These are phyloP conservation scores for Russula olivacea DNA, from an alignment of 768 basidiomycete species.

Conservation along the genomic window DNA sequence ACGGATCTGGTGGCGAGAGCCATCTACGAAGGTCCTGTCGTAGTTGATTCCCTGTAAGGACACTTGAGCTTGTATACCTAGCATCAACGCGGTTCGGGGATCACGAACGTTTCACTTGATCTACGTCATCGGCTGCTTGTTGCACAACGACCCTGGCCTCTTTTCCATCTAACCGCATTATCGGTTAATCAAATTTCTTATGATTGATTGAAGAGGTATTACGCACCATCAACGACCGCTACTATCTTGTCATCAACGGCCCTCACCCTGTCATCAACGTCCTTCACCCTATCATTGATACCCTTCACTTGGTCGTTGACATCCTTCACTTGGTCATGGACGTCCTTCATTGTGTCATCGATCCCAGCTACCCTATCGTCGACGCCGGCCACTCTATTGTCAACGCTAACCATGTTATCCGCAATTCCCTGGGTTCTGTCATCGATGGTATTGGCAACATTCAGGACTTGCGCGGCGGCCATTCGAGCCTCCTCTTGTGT, in stretches of 20 bases:
- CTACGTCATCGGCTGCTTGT: not conserved
- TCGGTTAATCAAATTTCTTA: not conserved
- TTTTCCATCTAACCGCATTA: not conserved
- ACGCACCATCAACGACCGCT: not conserved
- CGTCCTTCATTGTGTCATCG: not conserved
- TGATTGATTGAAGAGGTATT: not conserved
- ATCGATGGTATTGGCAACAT: not conserved
- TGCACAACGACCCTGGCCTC: not conserved
- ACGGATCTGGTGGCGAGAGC: conserved; percentile 11
- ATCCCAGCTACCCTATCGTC: not conserved
- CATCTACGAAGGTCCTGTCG: not conserved
- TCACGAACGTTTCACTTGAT: not conserved
- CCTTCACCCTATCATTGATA: no score
- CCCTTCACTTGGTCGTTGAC: not conserved
- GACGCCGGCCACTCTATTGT: not conserved
- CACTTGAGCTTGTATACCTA: not conserved
- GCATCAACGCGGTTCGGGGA: no score
- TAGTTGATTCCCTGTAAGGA: not conserved
- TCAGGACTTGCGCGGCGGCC: not conserved
- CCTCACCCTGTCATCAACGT: not conserved
- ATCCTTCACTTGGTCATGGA: not conserved
- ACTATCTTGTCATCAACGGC: not conserved
- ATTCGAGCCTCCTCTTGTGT: not conserved
- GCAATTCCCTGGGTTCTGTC: not conserved
- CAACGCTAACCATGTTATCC: not conserved